Conservation (phyloP, 2,329 filamentous ascomycete genomes). For the Sphaerulina vaccinii region DNA sequence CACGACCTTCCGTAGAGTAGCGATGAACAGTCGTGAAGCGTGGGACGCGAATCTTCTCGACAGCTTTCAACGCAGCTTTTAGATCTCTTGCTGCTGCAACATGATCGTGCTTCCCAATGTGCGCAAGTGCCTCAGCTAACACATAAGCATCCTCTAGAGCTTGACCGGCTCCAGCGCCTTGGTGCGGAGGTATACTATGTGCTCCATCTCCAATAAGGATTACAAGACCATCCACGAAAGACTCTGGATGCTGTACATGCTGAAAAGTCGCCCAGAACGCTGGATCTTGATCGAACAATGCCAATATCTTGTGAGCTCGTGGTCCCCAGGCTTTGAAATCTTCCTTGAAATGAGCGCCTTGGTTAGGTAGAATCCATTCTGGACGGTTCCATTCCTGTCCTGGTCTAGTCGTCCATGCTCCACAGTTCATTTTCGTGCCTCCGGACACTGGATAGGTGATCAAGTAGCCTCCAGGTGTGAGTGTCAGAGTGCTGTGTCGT, state of each 20-base stretch:
- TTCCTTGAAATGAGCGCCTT: conserved; percentile 41
- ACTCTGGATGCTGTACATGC: conserved; percentile 35
- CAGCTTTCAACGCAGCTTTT: conserved; percentile 24
- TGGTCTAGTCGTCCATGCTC: conserved; percentile 42
- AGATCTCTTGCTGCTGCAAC: not conserved
- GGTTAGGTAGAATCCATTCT: conserved; percentile 43
- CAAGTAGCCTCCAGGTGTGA: conserved; percentile 57
- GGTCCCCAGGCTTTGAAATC: conserved; percentile 48
- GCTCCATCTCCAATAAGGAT: conserved; percentile 66
- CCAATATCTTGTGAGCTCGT: conserved; percentile 40
- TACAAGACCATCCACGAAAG: conserved; percentile 45
- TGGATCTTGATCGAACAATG: conserved; percentile 42
- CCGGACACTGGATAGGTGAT: conserved; percentile 62
- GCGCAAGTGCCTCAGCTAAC: conserved; percentile 24
- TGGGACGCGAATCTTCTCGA: conserved; percentile 23
- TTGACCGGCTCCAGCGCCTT: conserved; percentile 59
- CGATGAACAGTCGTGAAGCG: conserved; percentile 22
- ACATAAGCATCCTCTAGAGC: conserved; percentile 58
- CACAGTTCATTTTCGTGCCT: conserved; percentile 58
- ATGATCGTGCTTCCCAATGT: not conserved
- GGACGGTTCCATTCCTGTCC: conserved; percentile 42
- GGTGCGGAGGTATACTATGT: conserved; percentile 65
- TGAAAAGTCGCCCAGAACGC: conserved; percentile 51
- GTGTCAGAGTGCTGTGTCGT: conserved; percentile 24
- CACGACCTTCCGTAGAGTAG: conserved; percentile 22